Evolutionary conservation across 2,329 filamentous ascomycete species (phyloP).

Genomic region (Sclerotinia borealis): DNA sequence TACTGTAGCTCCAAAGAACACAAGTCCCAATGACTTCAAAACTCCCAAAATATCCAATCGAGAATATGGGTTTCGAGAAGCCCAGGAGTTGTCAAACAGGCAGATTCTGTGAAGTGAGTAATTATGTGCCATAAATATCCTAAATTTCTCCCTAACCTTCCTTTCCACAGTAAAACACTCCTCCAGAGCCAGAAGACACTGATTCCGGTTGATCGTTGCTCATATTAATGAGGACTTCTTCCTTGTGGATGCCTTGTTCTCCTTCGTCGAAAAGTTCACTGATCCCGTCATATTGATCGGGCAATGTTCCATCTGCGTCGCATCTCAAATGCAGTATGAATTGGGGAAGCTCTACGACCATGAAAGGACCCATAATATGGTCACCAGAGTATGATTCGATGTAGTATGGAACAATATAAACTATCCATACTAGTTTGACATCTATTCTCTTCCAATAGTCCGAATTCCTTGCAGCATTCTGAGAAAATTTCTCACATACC

Average conservation of each 20-base stretch:
- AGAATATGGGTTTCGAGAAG: no score
- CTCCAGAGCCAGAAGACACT: background rate
- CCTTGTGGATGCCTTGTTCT: background rate
- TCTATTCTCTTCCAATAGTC: background rate
- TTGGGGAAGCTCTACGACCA: background rate
- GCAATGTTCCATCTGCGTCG: background rate
- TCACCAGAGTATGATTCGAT: background rate
- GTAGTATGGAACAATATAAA: background rate
- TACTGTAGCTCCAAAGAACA: no score
- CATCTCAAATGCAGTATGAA: background rate
- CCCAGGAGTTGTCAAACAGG: no score
- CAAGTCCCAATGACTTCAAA: background rate
- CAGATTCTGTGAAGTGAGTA: no score
- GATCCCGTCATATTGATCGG: background rate
- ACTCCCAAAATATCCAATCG: background rate
- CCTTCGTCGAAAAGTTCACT: background rate
- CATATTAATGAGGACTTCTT: background rate
- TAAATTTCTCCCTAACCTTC: background rate
- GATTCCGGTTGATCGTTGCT: background rate
- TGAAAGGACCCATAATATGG: background rate
- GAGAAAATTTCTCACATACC: no score
- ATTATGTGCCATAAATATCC: background rate
- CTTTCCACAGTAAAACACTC: no score
- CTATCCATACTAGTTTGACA: background rate
- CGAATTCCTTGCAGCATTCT: background rate